Percentiles rank a stretch among this genome's conserved stretches.
phyloP scores from a whole-genome alignment of 2,329 filamentous ascomycete genomes.

The Pseudogymnoascus sp. region DNA sequence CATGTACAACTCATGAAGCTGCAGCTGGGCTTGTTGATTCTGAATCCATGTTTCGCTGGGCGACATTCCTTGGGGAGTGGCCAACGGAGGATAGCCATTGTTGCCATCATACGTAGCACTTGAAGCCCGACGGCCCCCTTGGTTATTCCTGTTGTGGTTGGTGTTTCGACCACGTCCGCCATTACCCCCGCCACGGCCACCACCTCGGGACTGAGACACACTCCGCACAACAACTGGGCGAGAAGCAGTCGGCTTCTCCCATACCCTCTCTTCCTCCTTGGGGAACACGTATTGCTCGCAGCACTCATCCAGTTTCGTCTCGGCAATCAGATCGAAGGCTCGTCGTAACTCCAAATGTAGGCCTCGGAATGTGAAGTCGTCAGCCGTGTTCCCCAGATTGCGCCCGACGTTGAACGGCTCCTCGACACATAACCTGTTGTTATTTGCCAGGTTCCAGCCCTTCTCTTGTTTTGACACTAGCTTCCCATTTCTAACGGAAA shows the following conservation, averaged over 20 bases:
- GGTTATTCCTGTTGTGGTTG: conserved; percentile 22
- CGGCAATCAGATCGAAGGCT: conserved; percentile 75
- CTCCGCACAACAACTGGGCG: conserved; percentile 51
- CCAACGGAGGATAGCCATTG: conserved; percentile 18
- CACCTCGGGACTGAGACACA: conserved; percentile 49
- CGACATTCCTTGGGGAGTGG: conserved; percentile 20
- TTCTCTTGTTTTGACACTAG: conserved; percentile 77
- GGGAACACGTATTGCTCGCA: conserved; percentile 87
- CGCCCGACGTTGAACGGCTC: conserved; percentile 88
- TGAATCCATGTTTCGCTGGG: conserved; percentile 28
- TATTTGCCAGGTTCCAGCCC: conserved; percentile 72
- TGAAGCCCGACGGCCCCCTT: conserved; percentile 24
- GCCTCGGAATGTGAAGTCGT: conserved; percentile 88
- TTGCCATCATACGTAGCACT: conserved; percentile 26
- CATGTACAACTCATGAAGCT: conserved; percentile 29
- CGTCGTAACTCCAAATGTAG: conserved; percentile 83
- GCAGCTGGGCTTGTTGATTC: conserved; percentile 26
- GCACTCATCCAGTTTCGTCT: conserved; percentile 71
- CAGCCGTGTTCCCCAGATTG: conserved; percentile 92
- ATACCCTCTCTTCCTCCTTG: conserved; percentile 61
- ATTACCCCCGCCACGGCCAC: conserved; percentile 22
- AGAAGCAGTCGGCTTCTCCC: conserved; percentile 47
- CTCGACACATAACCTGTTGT: conserved; percentile 87
- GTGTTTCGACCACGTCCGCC: conserved; percentile 22
- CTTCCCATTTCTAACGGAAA: conserved; percentile 79